Evolutionary conservation across 805 yeast species (phyloP), one percentile per base, ranked within the genome.

Genomic region (Yamadazyma tumulicola): DNA sequence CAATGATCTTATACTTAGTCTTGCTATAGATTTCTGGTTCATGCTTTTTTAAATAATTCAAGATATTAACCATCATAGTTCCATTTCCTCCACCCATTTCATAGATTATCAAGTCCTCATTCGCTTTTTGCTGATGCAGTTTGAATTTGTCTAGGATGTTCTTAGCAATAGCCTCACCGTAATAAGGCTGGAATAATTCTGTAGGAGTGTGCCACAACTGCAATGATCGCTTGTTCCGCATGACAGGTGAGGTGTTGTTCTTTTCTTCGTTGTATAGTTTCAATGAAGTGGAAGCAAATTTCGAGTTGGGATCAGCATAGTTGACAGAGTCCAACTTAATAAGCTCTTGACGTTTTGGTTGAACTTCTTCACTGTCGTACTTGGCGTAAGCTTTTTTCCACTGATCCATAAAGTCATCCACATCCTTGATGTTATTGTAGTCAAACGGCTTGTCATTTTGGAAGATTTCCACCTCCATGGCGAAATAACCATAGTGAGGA

Each of bases 1-100:
- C 93, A 43, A 84, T 78, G 35, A 84, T 79, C 52, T 75, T 77
- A 52, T 86, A 86, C 46, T 71, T 69, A 0, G 87, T 81, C 24
- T 77, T 66, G 9, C 61, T 56, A 54, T 85, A 86, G n/a, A 85
- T 77, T 24, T 82, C 88, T 0, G 94, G 89, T 43, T 81, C 80
- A 14, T 71, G 63, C 18, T 59, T 60, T 42, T 74, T 65, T 40
- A 86, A 70, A 52, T 69, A 85, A 49, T 80, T 79, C 42, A 86
- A 57, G 8, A 86, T 74, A 49, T 85, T 81, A 35, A 70, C 55
- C 95, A 87, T 86, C 40, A 86, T 57, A 0, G 94, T 85, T 26
- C 95, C 95, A 49, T 86, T 86, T 46, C 95, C 95, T 14, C 88
- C 95, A 39, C 95, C 96, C 69, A 85, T 76, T 58, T 87, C 96